Percentiles rank a stretch among this genome's conserved stretches.
phyloP scores from a whole-genome alignment of 805 yeast species.

The Candida rishiriensis region DNA sequence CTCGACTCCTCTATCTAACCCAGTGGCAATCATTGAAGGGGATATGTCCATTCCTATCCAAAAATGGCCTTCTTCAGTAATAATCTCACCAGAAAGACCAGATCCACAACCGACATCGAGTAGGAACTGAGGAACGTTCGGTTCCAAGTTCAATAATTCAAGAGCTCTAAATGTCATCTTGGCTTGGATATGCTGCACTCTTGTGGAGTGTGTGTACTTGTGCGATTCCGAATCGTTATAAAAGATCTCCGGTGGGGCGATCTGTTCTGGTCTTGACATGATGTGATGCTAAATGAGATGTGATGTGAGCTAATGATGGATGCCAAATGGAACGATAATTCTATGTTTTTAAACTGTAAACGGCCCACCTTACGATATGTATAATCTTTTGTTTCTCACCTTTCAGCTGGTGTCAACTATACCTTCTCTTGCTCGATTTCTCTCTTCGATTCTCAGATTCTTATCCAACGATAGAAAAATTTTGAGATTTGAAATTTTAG shows the following conservation, averaged over 20 bases:
- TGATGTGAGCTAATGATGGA: not conserved
- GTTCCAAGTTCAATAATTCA: slow-evolving; percentile 75
- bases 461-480: too few species aligned
- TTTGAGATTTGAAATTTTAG: too few species aligned
- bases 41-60: slow-evolving; percentile 98
- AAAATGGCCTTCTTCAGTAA: slow-evolving; percentile 86
- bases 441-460: too few species aligned
- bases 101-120: slow-evolving; percentile 97
- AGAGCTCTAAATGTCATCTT: slow-evolving; percentile 94
- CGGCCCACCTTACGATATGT: too few species aligned
- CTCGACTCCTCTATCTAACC: slow-evolving; percentile 84
- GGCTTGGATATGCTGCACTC: slow-evolving; percentile 98
- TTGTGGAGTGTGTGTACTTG: slow-evolving; percentile 88
- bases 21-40: slow-evolving; percentile 93
- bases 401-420: too few species aligned
- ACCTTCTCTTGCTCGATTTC: too few species aligned
- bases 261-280: slow-evolving; percentile 95
- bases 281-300: not conserved
- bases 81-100: slow-evolving; percentile 90
- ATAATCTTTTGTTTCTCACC: too few species aligned
- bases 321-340: too few species aligned
- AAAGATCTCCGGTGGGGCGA: slow-evolving; percentile 95
- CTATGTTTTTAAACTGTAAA: too few species aligned
- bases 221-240: slow-evolving; percentile 86
- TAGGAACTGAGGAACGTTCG: slow-evolving; percentile 56